A percentile compares a stretch with the other conserved stretches of the same genome.
These are phyloP conservation scores for Toxicodendron radicans DNA, from an alignment of 345 rosid genomes.

Conservation along the genomic window DNA sequence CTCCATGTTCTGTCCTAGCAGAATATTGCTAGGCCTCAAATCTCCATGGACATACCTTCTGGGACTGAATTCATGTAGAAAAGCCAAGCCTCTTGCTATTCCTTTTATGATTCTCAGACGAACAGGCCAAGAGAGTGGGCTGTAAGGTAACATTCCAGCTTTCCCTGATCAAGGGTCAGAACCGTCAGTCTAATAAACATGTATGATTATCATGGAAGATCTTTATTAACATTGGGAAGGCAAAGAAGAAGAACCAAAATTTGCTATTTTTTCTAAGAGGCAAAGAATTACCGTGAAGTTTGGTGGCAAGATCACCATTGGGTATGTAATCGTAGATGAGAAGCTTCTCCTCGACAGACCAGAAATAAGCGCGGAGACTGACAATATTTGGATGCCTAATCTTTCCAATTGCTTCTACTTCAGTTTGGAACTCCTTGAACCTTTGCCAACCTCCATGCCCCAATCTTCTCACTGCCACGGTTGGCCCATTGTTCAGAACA, in stretches of 20 bases:
- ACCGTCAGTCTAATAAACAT: background rate
- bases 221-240: background rate
- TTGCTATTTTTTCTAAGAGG: background rate
- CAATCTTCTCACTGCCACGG: conserved; percentile 74
- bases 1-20: conserved; percentile 74
- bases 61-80: conserved; percentile 74
- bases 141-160: conserved; percentile 51
- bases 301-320: conserved; percentile 70
- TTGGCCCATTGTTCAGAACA: conserved; percentile 66
- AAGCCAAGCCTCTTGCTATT: conserved; percentile 74
- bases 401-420: conserved; percentile 84
- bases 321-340: conserved; percentile 80
- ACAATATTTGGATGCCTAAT: conserved; percentile 78
- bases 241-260: background rate
- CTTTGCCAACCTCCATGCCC: conserved; percentile 73
- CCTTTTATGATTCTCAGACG: conserved; percentile 72
- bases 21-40: conserved; percentile 72
- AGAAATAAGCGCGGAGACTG: conserved; percentile 83
- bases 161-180: conserved; percentile 45
- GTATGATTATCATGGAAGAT: background rate
- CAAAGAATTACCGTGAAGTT: conserved; percentile 62
- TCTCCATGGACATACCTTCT: conserved; percentile 84
- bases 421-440: conserved; percentile 80
- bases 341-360: conserved; percentile 87
- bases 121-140: conserved; percentile 62